phyloP scores from a whole-genome alignment of 2,329 filamentous ascomycete species.

The Malbranchea zuffiana region DNA sequence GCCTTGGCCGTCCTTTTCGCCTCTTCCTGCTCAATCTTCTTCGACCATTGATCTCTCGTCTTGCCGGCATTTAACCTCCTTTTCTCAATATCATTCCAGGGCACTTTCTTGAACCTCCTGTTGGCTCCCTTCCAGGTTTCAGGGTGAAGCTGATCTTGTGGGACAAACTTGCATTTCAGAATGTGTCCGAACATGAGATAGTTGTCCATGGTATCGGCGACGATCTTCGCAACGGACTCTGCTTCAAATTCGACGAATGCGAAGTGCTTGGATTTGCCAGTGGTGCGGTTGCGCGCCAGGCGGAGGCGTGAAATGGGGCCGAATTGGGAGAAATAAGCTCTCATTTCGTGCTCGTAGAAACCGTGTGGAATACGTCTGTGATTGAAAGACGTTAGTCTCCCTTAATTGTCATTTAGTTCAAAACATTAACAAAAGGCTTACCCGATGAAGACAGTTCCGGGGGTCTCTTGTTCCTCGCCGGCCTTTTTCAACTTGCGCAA shows the following conservation, averaged over 20 bases:
- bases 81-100: conserved; percentile 77
- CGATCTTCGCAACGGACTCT: conserved; percentile 74
- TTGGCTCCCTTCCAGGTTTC: conserved; percentile 85
- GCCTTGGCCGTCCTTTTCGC: conserved; percentile 57
- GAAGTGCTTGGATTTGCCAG: conserved; percentile 83
- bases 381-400: conserved; percentile 14
- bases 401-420: background rate
- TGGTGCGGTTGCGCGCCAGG: conserved; percentile 83
- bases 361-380: conserved; percentile 69
- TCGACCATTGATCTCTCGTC: conserved; percentile 66
- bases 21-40: conserved; percentile 62
- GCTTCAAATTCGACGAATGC: conserved; percentile 83
- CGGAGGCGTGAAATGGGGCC: conserved; percentile 68
- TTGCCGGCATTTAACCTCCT: conserved; percentile 61
- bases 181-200: conserved; percentile 94
- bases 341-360: conserved; percentile 96
- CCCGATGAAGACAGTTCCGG: conserved; percentile 80
- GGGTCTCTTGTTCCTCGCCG: conserved; percentile 32
- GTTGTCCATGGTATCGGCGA: conserved; percentile 92
- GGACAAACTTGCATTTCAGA: conserved; percentile 72
- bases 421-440: conserved; percentile 24
- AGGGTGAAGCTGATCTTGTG: conserved; percentile 64
- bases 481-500: conserved; percentile 42
- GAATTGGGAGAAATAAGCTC: conserved; percentile 86
- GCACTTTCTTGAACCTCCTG: conserved; percentile 76